Evolutionary conservation across 1,284 basidiomycete species (phyloP), one percentile per base, ranked within the genome.

Genomic region (Marasmius oreades): DNA sequence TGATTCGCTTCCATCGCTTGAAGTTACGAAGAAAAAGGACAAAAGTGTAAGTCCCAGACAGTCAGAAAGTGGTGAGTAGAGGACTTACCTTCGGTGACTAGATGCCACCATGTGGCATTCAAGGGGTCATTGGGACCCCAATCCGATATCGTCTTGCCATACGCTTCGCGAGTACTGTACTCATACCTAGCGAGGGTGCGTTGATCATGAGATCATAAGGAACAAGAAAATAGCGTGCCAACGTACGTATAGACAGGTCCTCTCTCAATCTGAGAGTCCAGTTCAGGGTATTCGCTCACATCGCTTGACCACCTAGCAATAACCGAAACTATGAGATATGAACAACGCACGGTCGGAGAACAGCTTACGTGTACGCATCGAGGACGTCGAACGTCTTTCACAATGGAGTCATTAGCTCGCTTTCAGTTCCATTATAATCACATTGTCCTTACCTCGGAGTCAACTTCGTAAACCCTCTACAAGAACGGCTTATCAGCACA

Each of bases 71-170:
- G 2, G 72, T 73, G 59, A 57, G 4, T 31, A 4, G 28, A 31
- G 4, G 28, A 5, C 5, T 31, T 10, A 84, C 86, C 80, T 72
- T 92, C 88, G 2, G 91, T 92, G 42, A 92, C 82, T 24, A 71
- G 78, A 63, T 91, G 88, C 89, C 90, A 93, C 84, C 88, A 93
- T 5, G 90, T 91, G 16, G 86, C 88, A 63, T 93, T 93, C 56
- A 93, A 69, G 0, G 90, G 90, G 59, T 89, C 88, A 50, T 77
- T 75, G 4, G 69, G 65, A 5, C 79, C 77, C 91, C 91, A 93
- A 18, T 72, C 73, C 0, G 75, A 64, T 52, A 92, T 82, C 60
- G 73, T 82, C 47, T 67, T 67, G 26, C 86, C 88, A 58, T 91
- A 93, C 0, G 85, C 75, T 44, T 80, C 73, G 34, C 91, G 81